Conservation (phyloP, 2,329 filamentous ascomycete species). For the Basipetospora chlamydospora region DNA sequence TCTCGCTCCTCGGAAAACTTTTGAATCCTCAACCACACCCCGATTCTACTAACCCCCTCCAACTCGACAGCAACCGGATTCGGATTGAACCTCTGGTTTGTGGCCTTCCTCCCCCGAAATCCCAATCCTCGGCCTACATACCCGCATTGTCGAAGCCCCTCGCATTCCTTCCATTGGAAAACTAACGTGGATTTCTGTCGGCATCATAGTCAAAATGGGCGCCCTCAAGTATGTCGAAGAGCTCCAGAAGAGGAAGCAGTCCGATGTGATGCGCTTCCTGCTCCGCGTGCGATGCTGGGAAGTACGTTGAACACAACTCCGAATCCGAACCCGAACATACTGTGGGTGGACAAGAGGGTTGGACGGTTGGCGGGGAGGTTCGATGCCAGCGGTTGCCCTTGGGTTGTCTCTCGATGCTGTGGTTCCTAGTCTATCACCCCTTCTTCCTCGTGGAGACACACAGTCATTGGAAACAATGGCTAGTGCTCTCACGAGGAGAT, state of each 20-base stretch:
- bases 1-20: conserved; percentile 5
- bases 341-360: conserved; percentile 17
- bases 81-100: conserved; percentile 5
- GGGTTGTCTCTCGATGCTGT: no score
- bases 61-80: conserved; percentile 5
- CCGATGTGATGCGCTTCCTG: conserved; percentile 99
- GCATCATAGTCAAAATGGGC: conserved; percentile 65
- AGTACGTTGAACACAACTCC: conserved; percentile 49
- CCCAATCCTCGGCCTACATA: conserved; percentile 1
- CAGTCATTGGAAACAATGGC: no score
- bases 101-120: background rate
- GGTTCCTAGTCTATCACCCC: no score
- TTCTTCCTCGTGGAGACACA: no score
- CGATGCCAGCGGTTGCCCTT: no score
- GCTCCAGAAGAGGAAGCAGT: conserved; percentile 99
- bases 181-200: conserved; percentile 10
- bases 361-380: no score
- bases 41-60: conserved; percentile 3
- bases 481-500: no score
- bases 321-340: conserved; percentile 4
- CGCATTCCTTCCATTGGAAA: background rate
- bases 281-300: conserved; percentile 99
- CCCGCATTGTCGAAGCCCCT: background rate
- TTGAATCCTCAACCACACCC: conserved; percentile 8
- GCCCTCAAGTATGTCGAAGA: conserved; percentile 99